Base-by-base conservation (phyloP, 1,284 basidiomycete species). In the Somion occarium region DNA sequence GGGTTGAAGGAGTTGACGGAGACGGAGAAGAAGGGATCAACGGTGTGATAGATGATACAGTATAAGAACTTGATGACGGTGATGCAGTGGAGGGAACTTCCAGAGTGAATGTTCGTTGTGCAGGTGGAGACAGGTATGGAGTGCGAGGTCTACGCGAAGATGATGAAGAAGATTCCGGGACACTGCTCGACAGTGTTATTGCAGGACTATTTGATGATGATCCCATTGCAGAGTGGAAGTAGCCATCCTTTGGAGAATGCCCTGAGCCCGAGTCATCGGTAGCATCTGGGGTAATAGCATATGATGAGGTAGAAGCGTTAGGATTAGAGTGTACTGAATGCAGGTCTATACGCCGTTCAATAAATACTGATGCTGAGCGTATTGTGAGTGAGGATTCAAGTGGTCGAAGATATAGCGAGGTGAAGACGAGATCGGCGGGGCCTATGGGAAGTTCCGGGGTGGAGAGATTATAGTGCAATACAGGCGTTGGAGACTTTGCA, bases 271-370 rank as follows among this genome's bases (percentile, higher is more conserved):
- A 5, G 5, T 30, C 19, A 13, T 73, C 38, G 39, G 58, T 59
- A 64, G 55, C 62, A 64, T 52, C 54, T 59, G 54, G 53, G 59
- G 61, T 55, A 43, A 46, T 61, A 53, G 26, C 55, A 48, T 38
- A 56, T 50, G 15, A 38, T 51, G 53, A 19, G 49, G 30, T 23
- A 15, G 34, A 38, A 37, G 5, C 7, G 18, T 44, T 27, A 24
- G 59, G 55, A 47, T 55, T 46, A 38, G 59, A 56, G 22, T 58
- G 49, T 9, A 55, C 53, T 45, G 66, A 62, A 51, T 61, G 61
- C 38, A 73, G 60, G 49, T 71, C 68, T 41, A 73, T 69, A 30
- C 70, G 68, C 48, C 73, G 69, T 56, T 73, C 71, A 54, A 74
- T 61, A 41, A 65, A 60, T 26, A 73, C 54, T 37, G 66, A 64